Percentiles rank a stretch among this genome's conserved stretches.
These are phyloP conservation scores for Kodamaea derodonti DNA, from an alignment of 1,139 yeast genomes.

Conservation along the genomic window DNA sequence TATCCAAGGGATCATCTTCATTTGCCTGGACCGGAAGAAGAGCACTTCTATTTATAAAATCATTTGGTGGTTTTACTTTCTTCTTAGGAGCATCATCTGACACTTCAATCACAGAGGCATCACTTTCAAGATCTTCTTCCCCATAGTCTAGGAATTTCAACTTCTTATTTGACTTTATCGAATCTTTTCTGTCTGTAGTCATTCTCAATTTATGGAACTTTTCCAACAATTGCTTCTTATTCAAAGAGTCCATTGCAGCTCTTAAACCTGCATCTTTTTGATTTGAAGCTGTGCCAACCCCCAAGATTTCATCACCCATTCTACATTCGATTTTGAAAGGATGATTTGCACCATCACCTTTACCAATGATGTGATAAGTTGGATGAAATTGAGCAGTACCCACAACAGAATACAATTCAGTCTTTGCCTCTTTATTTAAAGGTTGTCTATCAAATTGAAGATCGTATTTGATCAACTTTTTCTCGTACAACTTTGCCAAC, in stretches of 20 bases:
- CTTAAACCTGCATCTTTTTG: constrained; percentile 64
- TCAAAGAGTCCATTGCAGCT: constrained; percentile 70
- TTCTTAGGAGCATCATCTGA: constrained; percentile 2
- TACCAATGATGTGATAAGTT: constrained; percentile 42
- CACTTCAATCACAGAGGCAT: neutral
- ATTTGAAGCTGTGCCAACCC: constrained; percentile 58
- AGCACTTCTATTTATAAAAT: constrained; percentile 8
- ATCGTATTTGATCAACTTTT: constrained; percentile 25
- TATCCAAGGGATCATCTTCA: constrained; percentile 23
- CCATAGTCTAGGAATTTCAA: constrained; percentile 7
- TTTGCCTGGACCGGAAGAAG: constrained; percentile 29
- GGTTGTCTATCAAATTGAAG: constrained; percentile 22
- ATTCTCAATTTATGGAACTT: constrained; percentile 60
- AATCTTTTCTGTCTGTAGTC: constrained; percentile 54
- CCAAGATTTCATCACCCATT: constrained; percentile 52
- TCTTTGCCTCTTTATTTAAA: constrained; percentile 63
- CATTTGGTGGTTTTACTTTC: constrained; percentile 7
- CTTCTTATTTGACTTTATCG: constrained; percentile 16
- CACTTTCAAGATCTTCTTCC: neutral
- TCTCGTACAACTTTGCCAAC: constrained; percentile 51
- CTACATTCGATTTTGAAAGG: constrained; percentile 63
- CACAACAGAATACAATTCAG: constrained; percentile 70
- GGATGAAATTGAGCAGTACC: constrained; percentile 74
- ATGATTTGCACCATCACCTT: constrained; percentile 37
- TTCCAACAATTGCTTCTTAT: constrained; percentile 56